Conservation (phyloP, 176 grass and related monocot species). For the Triticum timopheevii region DNA sequence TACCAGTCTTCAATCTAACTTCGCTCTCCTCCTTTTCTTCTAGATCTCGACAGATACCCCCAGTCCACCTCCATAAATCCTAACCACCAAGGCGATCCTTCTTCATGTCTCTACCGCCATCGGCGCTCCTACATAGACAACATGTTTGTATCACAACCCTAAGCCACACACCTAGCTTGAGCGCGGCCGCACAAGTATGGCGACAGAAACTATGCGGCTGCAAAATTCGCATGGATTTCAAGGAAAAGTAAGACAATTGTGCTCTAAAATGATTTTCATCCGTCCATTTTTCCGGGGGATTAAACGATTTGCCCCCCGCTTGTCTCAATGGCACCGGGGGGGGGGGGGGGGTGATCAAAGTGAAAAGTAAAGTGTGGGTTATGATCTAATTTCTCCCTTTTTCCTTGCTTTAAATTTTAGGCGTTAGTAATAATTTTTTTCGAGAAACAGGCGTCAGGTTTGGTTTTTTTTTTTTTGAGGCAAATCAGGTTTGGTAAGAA, state of each 20-base stretch:
- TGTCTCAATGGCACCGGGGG: no score
- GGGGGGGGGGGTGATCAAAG: no score
- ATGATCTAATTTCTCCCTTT: no score
- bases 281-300: no score
- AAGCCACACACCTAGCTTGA: neutral
- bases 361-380: no score
- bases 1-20: neutral
- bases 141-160: neutral
- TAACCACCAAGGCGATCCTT: neutral
- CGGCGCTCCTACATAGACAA: neutral
- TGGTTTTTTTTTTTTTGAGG: no score
- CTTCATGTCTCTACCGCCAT: neutral
- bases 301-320: no score
- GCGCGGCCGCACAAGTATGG: neutral
- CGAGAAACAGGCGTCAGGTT: no score
- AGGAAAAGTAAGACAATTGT: neutral
- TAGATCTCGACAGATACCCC: neutral
- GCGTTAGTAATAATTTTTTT: no score
- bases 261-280: neutral
- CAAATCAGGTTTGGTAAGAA: neutral
- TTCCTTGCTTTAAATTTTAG: no score
- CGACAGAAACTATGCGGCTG: neutral
- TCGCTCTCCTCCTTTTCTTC: neutral
- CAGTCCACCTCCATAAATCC: neutral
- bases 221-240: neutral